phyloP scores from a whole-genome alignment of 2,329 filamentous ascomycete genomes.

The Sporothrix curviconia region DNA sequence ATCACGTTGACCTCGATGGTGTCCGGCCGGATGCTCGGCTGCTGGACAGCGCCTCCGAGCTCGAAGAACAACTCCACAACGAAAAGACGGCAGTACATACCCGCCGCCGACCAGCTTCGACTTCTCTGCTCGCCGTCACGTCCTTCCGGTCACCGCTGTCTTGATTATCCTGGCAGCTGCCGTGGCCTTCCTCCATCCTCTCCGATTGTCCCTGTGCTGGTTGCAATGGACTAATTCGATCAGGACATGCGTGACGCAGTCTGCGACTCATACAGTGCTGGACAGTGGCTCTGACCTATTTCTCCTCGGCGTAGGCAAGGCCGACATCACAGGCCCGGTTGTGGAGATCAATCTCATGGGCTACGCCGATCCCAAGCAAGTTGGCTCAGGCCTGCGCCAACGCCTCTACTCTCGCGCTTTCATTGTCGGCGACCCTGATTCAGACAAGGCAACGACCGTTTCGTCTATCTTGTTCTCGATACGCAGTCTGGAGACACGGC shows the following conservation, averaged over 20 bases:
- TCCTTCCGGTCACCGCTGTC: too few relatives aligned
- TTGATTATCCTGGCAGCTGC: too few relatives aligned
- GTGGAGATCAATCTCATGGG: slow-evolving; percentile 89
- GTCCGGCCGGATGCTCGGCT: background rate
- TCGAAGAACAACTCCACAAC: background rate
- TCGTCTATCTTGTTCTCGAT: slow-evolving; percentile 84
- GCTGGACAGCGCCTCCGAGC: background rate
- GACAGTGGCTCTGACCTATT: too few relatives aligned
- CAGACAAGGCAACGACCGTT: slow-evolving; percentile 60
- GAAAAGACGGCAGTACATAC: background rate
- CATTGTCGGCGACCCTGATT: slow-evolving; percentile 67
- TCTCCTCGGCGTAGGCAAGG: slow-evolving; percentile 47
- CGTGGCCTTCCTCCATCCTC: too few relatives aligned
- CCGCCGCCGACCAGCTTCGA: too few relatives aligned
- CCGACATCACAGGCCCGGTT: slow-evolving; percentile 60
- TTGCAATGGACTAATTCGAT: too few relatives aligned
- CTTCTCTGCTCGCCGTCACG: too few relatives aligned
- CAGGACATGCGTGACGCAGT: background rate
- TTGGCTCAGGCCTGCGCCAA: slow-evolving; percentile 78
- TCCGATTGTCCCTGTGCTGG: too few relatives aligned
- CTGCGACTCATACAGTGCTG: too few relatives aligned
- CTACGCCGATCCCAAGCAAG: slow-evolving; percentile 71
- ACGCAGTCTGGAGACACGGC: slow-evolving; percentile 81
- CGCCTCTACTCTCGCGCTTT: slow-evolving; percentile 81
- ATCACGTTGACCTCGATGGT: background rate